phyloP scores from a whole-genome alignment of 345 rosid species.

The Dovyalis caffra region DNA sequence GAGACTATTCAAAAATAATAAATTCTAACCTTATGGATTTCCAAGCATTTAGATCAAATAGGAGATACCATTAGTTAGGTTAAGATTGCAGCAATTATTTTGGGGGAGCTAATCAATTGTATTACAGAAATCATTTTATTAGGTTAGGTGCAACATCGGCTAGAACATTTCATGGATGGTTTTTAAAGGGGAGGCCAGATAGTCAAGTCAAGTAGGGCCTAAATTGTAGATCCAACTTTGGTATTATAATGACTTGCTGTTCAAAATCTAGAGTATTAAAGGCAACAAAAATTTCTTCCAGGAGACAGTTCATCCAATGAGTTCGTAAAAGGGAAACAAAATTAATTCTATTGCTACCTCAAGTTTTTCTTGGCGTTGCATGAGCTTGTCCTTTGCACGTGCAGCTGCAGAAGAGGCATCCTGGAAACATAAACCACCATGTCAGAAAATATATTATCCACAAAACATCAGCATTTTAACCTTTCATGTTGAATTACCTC shows the following conservation, averaged over 20 bases:
- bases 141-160: neutral
- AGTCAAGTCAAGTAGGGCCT: neutral
- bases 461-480: neutral
- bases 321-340: constrained; percentile 1
- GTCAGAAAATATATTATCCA: constrained; percentile 22
- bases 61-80: neutral
- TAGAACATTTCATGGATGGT: neutral
- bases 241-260: neutral
- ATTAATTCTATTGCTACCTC: constrained; percentile 39
- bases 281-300: neutral
- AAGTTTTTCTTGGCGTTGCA: constrained; percentile 73
- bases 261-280: neutral
- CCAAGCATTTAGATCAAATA: neutral
- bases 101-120: neutral
- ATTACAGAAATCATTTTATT: neutral
- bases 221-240: neutral
- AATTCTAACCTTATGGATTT: neutral
- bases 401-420: constrained; percentile 71
- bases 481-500: constrained; percentile 22
- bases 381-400: constrained; percentile 72
- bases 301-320: neutral
- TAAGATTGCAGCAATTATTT: neutral
- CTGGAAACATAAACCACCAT: constrained; percentile 35
- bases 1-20: neutral
- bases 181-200: neutral